phyloP scores from a whole-genome alignment of 140 eudicot species.

The Cichorium intybus region DNA sequence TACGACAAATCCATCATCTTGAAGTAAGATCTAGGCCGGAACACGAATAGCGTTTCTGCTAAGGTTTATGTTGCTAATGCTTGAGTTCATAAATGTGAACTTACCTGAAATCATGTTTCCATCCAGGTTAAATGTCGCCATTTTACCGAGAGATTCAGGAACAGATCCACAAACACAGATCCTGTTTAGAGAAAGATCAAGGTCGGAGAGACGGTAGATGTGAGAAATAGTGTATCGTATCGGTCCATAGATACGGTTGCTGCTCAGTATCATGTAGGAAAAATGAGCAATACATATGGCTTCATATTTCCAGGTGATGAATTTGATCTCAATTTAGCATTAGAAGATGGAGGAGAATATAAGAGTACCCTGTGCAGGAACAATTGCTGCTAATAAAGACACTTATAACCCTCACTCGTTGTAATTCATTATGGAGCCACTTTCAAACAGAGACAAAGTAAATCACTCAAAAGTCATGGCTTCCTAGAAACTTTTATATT shows the following conservation, averaged over 20 bases:
- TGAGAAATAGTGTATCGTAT: conserved; percentile 56
- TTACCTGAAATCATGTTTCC: conserved; percentile 63
- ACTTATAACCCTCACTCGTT: no score
- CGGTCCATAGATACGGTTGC: conserved; percentile 56
- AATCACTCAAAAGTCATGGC: no score
- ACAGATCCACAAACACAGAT: conserved; percentile 68
- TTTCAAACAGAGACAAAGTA: no score
- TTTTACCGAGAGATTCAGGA: conserved; percentile 61
- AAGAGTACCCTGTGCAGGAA: no score
- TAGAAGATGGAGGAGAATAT: no score
- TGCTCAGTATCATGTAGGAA: no score
- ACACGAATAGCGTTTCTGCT: conserved; percentile 61
- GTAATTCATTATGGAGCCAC: no score
- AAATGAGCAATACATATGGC: no score
- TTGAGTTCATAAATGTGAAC: conserved; percentile 50
- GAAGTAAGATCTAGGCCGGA: conserved; percentile 83
- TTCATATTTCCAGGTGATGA: no score
- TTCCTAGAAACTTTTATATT: no score
- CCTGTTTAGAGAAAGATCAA: conserved; percentile 66
- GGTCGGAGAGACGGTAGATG: conserved; percentile 64
- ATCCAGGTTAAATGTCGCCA: conserved; percentile 80
- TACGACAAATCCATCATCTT: conserved; percentile 66
- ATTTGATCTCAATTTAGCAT: no score
- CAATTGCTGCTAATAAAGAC: no score
- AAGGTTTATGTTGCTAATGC: conserved; percentile 60